Conservation (phyloP, 805 yeast species). For the Starmerella stellata region DNA sequence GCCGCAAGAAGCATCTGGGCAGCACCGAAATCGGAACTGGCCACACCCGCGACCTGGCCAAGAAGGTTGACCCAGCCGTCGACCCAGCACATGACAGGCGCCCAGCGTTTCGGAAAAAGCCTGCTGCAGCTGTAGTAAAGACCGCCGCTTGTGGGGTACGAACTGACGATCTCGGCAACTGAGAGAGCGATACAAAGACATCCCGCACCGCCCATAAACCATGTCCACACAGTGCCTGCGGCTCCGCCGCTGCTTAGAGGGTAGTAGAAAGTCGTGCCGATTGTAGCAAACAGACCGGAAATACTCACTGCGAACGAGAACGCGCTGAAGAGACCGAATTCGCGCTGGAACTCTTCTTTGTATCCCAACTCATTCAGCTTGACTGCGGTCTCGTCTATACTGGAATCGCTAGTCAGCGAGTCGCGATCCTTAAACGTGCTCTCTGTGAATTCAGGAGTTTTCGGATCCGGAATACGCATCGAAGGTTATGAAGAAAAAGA, state of each 20-base stretch:
- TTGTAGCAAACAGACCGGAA: conserved; percentile 48
- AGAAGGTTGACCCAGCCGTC: conserved; percentile 35
- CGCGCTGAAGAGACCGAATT: conserved; percentile 40
- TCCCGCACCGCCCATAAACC: conserved; percentile 38
- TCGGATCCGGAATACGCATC: too few relatives aligned
- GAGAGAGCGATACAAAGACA: conserved; percentile 38
- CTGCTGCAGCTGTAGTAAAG: conserved; percentile 37
- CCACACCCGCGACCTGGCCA: conserved; percentile 24
- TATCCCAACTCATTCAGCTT: conserved; percentile 33
- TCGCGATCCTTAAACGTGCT: too few relatives aligned
- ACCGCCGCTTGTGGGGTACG: conserved; percentile 65
- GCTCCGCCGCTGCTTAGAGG: conserved; percentile 41
- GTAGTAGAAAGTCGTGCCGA: conserved; percentile 35
- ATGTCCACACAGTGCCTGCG: conserved; percentile 46
- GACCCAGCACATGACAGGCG: conserved; percentile 36
- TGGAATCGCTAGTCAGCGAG: neutral
- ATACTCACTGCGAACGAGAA: conserved; percentile 48
- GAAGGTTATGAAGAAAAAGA: too few relatives aligned
- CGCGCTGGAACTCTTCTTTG: conserved; percentile 41
- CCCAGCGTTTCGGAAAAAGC: conserved; percentile 24
- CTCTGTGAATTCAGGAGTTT: too few relatives aligned
- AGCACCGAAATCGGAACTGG: conserved; percentile 23
- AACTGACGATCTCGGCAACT: conserved; percentile 48
- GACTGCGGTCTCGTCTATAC: neutral
- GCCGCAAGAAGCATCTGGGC: conserved; percentile 23